Conservation (phyloP, 345 rosid species). For the Lepidium aucheri region DNA sequence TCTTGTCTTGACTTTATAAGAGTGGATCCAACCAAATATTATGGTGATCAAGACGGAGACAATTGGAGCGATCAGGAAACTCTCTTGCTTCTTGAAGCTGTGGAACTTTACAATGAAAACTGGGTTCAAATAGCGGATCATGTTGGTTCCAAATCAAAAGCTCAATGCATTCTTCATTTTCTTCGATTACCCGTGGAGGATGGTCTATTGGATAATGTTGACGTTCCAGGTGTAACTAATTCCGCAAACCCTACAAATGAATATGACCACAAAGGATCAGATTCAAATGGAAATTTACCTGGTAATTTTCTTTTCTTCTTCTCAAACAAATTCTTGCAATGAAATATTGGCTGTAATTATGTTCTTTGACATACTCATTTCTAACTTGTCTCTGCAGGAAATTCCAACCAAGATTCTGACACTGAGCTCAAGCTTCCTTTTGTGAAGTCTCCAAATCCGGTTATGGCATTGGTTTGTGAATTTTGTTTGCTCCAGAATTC, state of each 20-base stretch:
- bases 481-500: neutral
- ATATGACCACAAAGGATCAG: slow-evolving; percentile 41
- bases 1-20: slow-evolving; percentile 80
- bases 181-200: slow-evolving; percentile 83
- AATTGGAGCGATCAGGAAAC: slow-evolving; percentile 95
- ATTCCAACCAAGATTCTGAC: slow-evolving; percentile 42
- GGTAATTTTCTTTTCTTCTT: slow-evolving; percentile 32
- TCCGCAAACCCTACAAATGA: slow-evolving; percentile 38
- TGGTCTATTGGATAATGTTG: slow-evolving; percentile 76
- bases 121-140: slow-evolving; percentile 93
- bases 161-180: slow-evolving; percentile 92
- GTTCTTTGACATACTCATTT: slow-evolving; percentile 8
- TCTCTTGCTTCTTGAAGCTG: slow-evolving; percentile 79
- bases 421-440: slow-evolving; percentile 74
- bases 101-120: slow-evolving; percentile 76
- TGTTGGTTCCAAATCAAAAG: slow-evolving; percentile 92
- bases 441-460: slow-evolving; percentile 80
- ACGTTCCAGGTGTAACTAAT: slow-evolving; percentile 50
- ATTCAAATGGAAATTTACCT: slow-evolving; percentile 49
- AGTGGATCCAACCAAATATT: slow-evolving; percentile 59
- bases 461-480: slow-evolving; percentile 81
- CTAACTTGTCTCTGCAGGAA: slow-evolving; percentile 30
- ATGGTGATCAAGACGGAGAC: slow-evolving; percentile 71
- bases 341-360: neutral
- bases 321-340: neutral